Base-by-base conservation (phyloP, 257 asterid genomes). In the Solanum bulbocastanum region DNA sequence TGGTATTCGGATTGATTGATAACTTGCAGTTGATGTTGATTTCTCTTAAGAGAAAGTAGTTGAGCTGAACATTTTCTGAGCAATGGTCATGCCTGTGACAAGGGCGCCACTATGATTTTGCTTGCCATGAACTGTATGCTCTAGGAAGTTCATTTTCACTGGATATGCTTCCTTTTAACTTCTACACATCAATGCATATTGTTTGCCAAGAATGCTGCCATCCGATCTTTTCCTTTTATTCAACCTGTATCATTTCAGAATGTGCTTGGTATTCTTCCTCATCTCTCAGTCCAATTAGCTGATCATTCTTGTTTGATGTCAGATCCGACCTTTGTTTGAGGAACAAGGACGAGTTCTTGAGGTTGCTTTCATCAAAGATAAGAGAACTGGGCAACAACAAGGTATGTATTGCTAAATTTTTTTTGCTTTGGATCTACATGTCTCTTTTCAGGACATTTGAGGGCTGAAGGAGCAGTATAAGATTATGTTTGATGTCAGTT, bases 381-480 rank as follows among this genome's bases (percentile, higher is more conserved):
- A 93, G 95, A 94, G 96, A 90, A 96, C 98, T 52, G 99, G 99
- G 71, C 96, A 91, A 87, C 99, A 95, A 83, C 99, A 96, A 96
- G 99, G 99, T 96, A 93, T 90, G 98, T 89, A 69, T 83, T 78
- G 84, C 35, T 88, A 72, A 52, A 62, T n/a, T 87, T 58, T 78
- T 86, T 87, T 83, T 87, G 39, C 25, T 20, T 73, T 60, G 87
- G 56, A 86, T 91, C 86, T 87, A 32, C 89, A 85, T 89, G 79
- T 95, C 90, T 90, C 92, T 91, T 96, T 96, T 94, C 98, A 94
- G 98, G 98, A 93, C 93, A 91, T 90, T 90, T 89, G 93, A 93
- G 94, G 94, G 94, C 94, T 92, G 98, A 92, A 94, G 94, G 93
- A 89, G 94, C 94, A 89, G 90, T 89, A 87, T 93, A 91, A 93